Percentiles rank a stretch among this genome's conserved stretches.
phyloP scores from a whole-genome alignment of 176 grass and related monocot genomes.

The Eragrostis nindensis region DNA sequence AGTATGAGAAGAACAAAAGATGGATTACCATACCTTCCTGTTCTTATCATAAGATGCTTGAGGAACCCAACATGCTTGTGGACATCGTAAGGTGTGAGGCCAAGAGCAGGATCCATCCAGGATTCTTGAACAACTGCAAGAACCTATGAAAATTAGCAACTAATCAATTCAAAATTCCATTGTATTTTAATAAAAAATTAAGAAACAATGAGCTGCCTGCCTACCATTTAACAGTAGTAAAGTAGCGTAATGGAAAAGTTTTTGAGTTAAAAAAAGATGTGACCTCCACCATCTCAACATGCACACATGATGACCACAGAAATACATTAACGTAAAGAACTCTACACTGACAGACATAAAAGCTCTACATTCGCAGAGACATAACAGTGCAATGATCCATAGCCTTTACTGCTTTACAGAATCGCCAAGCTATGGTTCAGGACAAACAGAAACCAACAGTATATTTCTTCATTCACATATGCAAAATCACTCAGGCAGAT shows the following conservation, averaged over 20 bases:
- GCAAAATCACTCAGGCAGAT: not conserved
- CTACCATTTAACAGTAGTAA: not conserved
- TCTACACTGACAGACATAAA: not conserved
- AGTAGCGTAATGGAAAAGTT: not conserved
- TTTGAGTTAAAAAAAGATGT: not conserved
- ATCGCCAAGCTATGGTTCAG: slow-evolving; percentile 1
- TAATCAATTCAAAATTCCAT: slow-evolving; percentile 48
- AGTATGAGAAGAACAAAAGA: slow-evolving; percentile 15
- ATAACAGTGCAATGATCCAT: not conserved
- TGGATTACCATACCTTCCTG: slow-evolving; percentile 66
- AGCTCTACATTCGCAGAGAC: not conserved
- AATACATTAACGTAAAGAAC: not conserved
- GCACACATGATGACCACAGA: not conserved
- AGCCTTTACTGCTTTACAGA: slow-evolving; percentile 8
- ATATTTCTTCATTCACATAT: not conserved
- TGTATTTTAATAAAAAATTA: slow-evolving; percentile 26
- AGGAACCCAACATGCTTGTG: slow-evolving; percentile 81
- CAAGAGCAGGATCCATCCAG: slow-evolving; percentile 75
- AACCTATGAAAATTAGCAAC: slow-evolving; percentile 88
- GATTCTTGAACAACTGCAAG: slow-evolving; percentile 95
- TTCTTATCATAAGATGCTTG: slow-evolving; percentile 93
- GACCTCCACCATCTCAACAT: not conserved
- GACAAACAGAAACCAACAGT: not conserved
- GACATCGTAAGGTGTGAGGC: slow-evolving; percentile 71
- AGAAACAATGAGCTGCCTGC: slow-evolving; percentile 7